Base-by-base conservation (phyloP, 78 protist species). In the Bodo saltans region DNA sequence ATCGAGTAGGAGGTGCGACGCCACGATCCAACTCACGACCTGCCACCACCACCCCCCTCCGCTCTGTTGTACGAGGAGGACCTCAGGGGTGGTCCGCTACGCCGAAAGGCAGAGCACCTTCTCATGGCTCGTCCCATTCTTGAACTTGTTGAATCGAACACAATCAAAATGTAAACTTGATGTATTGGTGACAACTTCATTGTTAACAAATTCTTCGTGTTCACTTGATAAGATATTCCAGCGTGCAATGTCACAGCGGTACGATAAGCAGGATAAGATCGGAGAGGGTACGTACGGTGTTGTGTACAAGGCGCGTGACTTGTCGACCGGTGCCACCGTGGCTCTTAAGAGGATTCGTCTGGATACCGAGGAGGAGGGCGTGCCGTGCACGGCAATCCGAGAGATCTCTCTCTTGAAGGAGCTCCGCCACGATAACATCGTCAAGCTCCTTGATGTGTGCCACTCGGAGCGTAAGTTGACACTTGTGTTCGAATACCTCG, bases 81-180 rank as follows among this genome's bases (percentile, higher is more conserved):
- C 99, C 28, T 98, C 95, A 78, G 99, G 99, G n/a, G 97, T 95
- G 37, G 99, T 98, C 27, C 96, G 92, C 92, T 91, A 93, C 78
- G 99, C 99, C 4, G 78, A 80, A 78, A 94, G 96, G 68, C 35
- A 1, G 8, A 47, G 52, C 52, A 76, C 85, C 47, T 76, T 34
- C 17, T 76, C 17, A 47, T 47, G 8, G 60, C 17, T 47, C 17
- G 8, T 17, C n/a, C 60, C 60, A 17, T 8, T 47, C n/a, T 17
- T 47, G 60, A 47, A 47, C n/a, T n/a, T n/a, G n/a, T n/a, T n/a
- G n/a, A n/a, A n/a, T n/a, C n/a, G n/a, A n/a, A n/a, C n/a, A n/a
- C n/a, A n/a, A n/a, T n/a, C n/a, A n/a, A n/a, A n/a, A n/a, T n/a
- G n/a, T n/a, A n/a, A n/a, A n/a, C n/a, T n/a, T n/a, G n/a, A n/a